Evolutionary conservation across 2,329 filamentous ascomycete species (phyloP), one percentile per base, ranked within the genome.

Genomic region (Colletotrichum acutatum): DNA sequence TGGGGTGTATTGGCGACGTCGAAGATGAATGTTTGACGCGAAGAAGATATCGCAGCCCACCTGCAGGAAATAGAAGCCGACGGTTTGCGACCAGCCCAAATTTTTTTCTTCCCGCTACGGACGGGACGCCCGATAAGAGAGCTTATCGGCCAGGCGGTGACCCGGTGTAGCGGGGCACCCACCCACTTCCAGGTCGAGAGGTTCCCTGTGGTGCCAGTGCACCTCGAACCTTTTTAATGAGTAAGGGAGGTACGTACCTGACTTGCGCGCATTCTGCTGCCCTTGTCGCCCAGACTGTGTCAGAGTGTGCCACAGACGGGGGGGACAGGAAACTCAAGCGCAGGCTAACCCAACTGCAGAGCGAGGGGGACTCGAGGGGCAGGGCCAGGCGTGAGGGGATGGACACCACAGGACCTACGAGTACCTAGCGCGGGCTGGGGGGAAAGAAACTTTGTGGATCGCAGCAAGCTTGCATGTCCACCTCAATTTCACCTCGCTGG

Each of bases 401-500:
- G 26, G 11, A 16, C 28, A 34, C 42, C 60, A 9, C 46, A 63
- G 60, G 19, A 32, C 60, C 28, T 63, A 14, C 14, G 42, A 63
- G 46, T 49, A 53, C 46, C 60, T 63, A 54, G 61, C 46, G 42
- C 61, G 42, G 62, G 42, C 53, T 64, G 49, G 52, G 57, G 65
- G 66, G 26, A 52, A 70, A 71, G 71, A 66, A 64, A 70, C 42
- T 66, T 72, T 71, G 71, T 70, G 71, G 66, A 57, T 70, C 60
- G 22, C 56, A 61, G 52, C 34, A 49, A 73, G 66, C 67, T 71
- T 42, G 61, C 71, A 66, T 49, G 71, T 56, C 66, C 66, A 71
- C 71, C 61, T 58, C 34, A 26, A 61, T 22, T 63, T 53, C 34
- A 22, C 8, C 14, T 64, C 28, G 53, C 66, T 72, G 26, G 37